Conservation (phyloP, 2,329 filamentous ascomycete species). For the Aplosporella prunicola region DNA sequence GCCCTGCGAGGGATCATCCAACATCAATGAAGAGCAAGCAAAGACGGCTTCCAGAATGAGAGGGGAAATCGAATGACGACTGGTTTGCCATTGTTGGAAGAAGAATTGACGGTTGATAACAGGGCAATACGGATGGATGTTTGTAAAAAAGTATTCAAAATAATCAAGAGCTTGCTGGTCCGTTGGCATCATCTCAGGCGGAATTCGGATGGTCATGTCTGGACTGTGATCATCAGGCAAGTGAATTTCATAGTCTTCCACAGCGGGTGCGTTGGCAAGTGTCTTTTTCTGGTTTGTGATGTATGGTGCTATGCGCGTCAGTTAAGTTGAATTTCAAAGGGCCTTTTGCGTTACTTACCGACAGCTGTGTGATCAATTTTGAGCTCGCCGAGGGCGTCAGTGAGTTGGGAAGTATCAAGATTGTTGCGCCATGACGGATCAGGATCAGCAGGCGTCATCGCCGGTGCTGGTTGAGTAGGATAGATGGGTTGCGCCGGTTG, state of each 20-base stretch:
- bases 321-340: constrained; percentile 6
- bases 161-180: constrained; percentile 74
- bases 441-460: constrained; percentile 39
- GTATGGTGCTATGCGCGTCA: constrained; percentile 59
- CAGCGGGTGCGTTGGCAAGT: constrained; percentile 50
- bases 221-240: constrained; percentile 61
- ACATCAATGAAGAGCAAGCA: constrained; percentile 73
- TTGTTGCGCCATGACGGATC: constrained; percentile 32
- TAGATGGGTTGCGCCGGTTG: constrained; percentile 20
- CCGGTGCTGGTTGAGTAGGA: constrained; percentile 20
- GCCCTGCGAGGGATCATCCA: constrained; percentile 74
- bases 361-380: constrained; percentile 81
- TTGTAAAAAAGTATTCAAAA: constrained; percentile 81
- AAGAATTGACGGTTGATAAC: constrained; percentile 75
- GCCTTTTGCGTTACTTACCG: constrained; percentile 45
- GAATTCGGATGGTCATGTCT: constrained; percentile 75
- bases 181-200: constrained; percentile 83
- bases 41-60: constrained; percentile 84
- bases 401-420: constrained; percentile 51
- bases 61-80: constrained; percentile 77
- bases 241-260: constrained; percentile 62
- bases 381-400: constrained; percentile 73
- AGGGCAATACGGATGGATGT: constrained; percentile 88
- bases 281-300: constrained; percentile 55
- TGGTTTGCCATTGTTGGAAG: constrained; percentile 81